Evolutionary conservation across 140 eudicot genomes (phyloP).

Genomic region (Flaveria floridana): DNA sequence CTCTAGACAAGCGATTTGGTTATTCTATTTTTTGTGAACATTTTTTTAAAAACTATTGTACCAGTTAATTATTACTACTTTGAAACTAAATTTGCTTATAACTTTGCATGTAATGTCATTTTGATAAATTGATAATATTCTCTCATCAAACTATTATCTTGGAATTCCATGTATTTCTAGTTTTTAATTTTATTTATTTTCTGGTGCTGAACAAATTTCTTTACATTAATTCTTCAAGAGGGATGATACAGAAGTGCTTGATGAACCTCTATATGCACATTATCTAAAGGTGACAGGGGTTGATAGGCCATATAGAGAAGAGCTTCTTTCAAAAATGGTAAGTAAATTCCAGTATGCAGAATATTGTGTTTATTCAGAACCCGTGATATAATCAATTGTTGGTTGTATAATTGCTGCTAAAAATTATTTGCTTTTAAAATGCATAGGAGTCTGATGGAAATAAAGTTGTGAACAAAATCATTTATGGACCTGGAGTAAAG

Average conservation of each 20-base stretch:
- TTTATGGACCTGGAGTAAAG: conserved; percentile 71
- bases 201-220: conserved; percentile 7
- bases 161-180: neutral
- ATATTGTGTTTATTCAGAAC: neutral
- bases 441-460: conserved; percentile 86
- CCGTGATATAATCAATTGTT: neutral
- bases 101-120: neutral
- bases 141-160: neutral
- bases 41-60: neutral
- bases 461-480: conserved; percentile 65
- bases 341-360: conserved; percentile 2
- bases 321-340: conserved; percentile 72
- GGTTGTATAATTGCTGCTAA: neutral
- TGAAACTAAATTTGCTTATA: too few relatives aligned
- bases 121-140: neutral
- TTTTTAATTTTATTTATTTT: neutral
- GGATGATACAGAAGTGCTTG: conserved; percentile 88
- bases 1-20: neutral
- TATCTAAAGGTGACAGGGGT: conserved; percentile 66
- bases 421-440: conserved; percentile 23
- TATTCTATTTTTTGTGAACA: neutral
- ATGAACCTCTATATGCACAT: conserved; percentile 85
- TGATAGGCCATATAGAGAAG: conserved; percentile 77
- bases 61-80: neutral
- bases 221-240: conserved; percentile 51